These are phyloP conservation scores for Monosporascus sp. DNA, from an alignment of 2,329 filamentous ascomycete species.

Conservation along the genomic window DNA sequence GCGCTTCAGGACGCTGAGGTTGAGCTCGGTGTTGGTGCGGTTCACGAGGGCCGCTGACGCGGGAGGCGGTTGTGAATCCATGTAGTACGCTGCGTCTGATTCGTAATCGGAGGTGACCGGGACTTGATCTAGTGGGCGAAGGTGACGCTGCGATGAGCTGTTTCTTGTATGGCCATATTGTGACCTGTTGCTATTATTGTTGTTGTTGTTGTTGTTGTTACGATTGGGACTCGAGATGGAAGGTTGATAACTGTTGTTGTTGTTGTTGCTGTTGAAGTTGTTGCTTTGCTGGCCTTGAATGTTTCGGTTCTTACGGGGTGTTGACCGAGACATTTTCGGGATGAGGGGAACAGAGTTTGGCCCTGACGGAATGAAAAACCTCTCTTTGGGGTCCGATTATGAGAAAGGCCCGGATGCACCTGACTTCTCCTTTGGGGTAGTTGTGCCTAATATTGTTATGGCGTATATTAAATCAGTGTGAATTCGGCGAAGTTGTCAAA, in stretches of 20 bases:
- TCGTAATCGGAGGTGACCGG: constrained; percentile 55
- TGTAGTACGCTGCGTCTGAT: constrained; percentile 54
- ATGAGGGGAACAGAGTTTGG: constrained; percentile 1
- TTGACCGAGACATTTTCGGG: constrained; percentile 29
- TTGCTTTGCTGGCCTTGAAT: constrained; percentile 15
- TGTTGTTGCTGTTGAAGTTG: constrained; percentile 6
- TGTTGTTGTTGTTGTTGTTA: constrained; percentile 4
- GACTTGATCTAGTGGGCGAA: constrained; percentile 17
- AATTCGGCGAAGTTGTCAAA: too few relatives aligned
- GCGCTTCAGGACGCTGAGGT: constrained; percentile 75
- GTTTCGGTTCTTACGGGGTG: constrained; percentile 28
- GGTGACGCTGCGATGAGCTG: constrained; percentile 20
- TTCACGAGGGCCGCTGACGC: constrained; percentile 47
- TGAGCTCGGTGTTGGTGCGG: constrained; percentile 79
- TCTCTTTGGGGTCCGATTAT: too few relatives aligned
- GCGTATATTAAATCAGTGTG: too few relatives aligned
- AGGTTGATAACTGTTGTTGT: constrained; percentile 6
- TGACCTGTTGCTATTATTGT: constrained; percentile 24
- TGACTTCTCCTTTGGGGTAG: too few relatives aligned
- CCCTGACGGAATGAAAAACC: too few relatives aligned
- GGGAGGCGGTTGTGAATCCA: constrained; percentile 33
- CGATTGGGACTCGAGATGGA: constrained; percentile 3
- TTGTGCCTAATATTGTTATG: too few relatives aligned
- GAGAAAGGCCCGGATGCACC: too few relatives aligned
- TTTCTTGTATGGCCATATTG: constrained; percentile 35